These are phyloP conservation scores for Neurospora sp. DNA, from an alignment of 495 filamentous ascomycete genomes.

Conservation along the genomic window DNA sequence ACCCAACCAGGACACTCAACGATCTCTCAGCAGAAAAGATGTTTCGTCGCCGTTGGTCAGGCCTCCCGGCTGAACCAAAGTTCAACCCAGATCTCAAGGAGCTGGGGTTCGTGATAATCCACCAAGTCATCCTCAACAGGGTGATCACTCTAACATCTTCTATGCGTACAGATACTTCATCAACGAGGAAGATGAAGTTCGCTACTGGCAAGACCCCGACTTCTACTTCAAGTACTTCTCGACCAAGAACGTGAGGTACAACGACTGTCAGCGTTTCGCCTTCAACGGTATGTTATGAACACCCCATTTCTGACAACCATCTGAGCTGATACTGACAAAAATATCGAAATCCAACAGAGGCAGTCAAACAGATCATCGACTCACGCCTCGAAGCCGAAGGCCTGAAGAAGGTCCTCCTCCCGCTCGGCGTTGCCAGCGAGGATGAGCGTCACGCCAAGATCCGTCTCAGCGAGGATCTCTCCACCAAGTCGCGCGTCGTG, in stretches of 20 bases:
- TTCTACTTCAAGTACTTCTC: constrained; percentile 64
- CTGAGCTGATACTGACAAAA: background rate
- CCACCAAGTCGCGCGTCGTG: constrained; percentile 52
- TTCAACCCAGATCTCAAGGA: constrained; percentile 52
- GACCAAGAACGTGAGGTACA: constrained; percentile 59
- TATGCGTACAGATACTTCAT: constrained; percentile 51
- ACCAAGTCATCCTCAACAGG: background rate
- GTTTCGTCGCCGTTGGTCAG: constrained; percentile 54
- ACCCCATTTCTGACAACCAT: background rate
- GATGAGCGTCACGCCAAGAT: constrained; percentile 56
- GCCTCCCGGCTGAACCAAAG: constrained; percentile 60
- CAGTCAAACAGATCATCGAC: constrained; percentile 48
- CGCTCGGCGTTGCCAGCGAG: constrained; percentile 33
- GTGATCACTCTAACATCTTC: background rate
- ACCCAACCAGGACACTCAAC: background rate
- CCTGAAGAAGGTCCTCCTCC: constrained; percentile 49
- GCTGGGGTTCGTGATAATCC: constrained; percentile 51
- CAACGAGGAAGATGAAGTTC: constrained; percentile 61
- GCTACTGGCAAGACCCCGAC: constrained; percentile 51
- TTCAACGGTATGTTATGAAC: constrained; percentile 48
- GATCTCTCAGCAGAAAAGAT: constrained; percentile 30
- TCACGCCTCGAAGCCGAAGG: constrained; percentile 49
- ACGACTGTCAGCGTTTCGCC: constrained; percentile 56
- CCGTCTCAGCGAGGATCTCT: constrained; percentile 47
- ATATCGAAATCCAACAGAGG: constrained; percentile 34